Base-by-base conservation (phyloP, 495 filamentous ascomycete genomes). In the Annulohypoxylon moriforme region DNA sequence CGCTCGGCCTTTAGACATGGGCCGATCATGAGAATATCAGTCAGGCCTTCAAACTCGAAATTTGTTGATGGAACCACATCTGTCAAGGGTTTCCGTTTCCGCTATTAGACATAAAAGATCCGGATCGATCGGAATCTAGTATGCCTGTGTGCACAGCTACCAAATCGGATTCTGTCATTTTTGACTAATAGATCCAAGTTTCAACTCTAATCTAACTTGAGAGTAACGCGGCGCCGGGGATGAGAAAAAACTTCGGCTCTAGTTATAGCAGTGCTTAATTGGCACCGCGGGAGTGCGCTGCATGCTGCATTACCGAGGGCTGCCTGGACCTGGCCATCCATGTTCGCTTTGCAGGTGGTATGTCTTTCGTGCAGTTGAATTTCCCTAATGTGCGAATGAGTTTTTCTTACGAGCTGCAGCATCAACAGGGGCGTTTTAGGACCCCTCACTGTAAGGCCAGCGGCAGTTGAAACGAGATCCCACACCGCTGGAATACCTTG, bases 51-150 rank as follows among this genome's bases (percentile, higher is more conserved):
- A 57, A 60, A 60, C 60, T 42, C 18, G 20, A 53, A 47, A 50
- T 22, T 29, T 34, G 57, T 59, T 20, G 49, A 61, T 50, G 61
- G 55, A 61, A 34, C 61, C 34, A 55, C 60, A 27, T n/a, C 20
- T 59, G 60, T 47, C 66, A 68, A 65, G 69, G 42, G n/a, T 53
- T 13, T 61, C 61, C 66, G 49, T 63, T 64, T 40, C 61, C 66
- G 56, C 61, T 42, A 66, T 69, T 66, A 24, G 66, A 59, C 25
- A 70, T 34, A 50, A 60, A 42, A 67, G 71, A 74, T 74, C 67
- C 71, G 71, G 71, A 74, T 74, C 71, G 71, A 74, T 74, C 71
- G 71, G 71, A 70, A 74, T 71, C 71, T 70, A 25, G 42, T 71
- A 36, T 68, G 56, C 52, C 46, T 34, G 42, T 71, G 58, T 71